Conservation (phyloP, 768 basidiomycete species). For the Amanita thiersii region DNA sequence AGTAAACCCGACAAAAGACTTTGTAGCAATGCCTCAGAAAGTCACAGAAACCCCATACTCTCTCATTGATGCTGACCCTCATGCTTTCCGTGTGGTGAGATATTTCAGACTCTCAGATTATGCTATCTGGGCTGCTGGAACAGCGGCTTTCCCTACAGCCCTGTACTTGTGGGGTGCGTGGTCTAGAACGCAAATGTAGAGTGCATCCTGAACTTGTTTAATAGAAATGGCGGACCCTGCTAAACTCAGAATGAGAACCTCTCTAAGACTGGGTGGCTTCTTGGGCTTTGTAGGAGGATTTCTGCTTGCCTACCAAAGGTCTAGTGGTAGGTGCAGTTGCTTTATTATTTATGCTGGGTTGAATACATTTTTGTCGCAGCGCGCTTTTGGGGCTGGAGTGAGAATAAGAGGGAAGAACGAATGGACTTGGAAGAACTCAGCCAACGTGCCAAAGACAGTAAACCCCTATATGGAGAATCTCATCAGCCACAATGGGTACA, state of each 20-base stretch:
- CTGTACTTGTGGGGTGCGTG: conserved; percentile 77
- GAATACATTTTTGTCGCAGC: conserved; percentile 30
- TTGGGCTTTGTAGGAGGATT: conserved; percentile 90
- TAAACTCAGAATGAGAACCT: conserved; percentile 26
- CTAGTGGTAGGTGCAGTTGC: conserved; percentile 57
- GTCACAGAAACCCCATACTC: conserved; percentile 64
- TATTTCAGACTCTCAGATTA: conserved; percentile 90
- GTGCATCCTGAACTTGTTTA: not conserved
- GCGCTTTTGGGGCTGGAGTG: conserved; percentile 95
- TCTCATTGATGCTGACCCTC: conserved; percentile 91
- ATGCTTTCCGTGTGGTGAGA: conserved; percentile 76
- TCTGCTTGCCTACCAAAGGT: conserved; percentile 86
- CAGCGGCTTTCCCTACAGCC: conserved; percentile 74
- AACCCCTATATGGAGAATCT: conserved; percentile 82
- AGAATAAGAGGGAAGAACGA: conserved; percentile 78
- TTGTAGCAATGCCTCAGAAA: conserved; percentile 35
- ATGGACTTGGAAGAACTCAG: conserved; percentile 74
- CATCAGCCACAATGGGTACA: conserved; percentile 82
- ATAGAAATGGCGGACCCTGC: conserved; percentile 45
- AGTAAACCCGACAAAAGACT: not conserved
- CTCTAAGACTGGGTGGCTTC: conserved; percentile 50
- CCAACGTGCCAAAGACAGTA: conserved; percentile 65
- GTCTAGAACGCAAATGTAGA: not conserved
- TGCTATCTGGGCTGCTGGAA: conserved; percentile 72
- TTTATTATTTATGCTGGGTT: not conserved